These are phyloP conservation scores for Gillenia trifoliata DNA, from an alignment of 306 rosid species.

Conservation along the genomic window DNA sequence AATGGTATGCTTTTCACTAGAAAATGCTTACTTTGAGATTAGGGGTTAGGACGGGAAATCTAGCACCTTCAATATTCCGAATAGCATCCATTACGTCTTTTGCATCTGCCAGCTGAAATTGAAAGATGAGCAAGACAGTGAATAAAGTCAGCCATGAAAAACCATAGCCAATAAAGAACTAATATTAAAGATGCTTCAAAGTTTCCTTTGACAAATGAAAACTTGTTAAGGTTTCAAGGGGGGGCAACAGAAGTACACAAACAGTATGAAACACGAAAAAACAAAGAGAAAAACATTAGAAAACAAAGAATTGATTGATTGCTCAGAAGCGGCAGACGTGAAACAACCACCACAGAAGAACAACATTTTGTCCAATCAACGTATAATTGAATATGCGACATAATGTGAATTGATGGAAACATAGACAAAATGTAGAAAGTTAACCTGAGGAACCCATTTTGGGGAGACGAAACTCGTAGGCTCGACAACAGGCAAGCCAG, in stretches of 20 bases:
- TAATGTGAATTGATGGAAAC: not conserved
- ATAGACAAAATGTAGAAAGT: too few species aligned
- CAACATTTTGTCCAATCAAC: not conserved
- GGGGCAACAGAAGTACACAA: not conserved
- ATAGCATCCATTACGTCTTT: constrained; percentile 74
- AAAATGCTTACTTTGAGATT: constrained; percentile 65
- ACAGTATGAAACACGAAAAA: too few species aligned
- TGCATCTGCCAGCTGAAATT: constrained; percentile 80
- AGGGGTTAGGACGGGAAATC: constrained; percentile 82
- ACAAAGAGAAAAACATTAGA: not conserved
- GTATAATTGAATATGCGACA: not conserved
- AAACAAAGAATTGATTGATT: not conserved
- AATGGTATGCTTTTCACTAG: not conserved
- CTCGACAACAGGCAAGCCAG: constrained; percentile 78
- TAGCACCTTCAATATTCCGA: constrained; percentile 58
- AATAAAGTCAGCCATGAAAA: not conserved
- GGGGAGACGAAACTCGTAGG: constrained; percentile 96
- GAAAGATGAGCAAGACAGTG: not conserved
- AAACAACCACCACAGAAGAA: too few species aligned
- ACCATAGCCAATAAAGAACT: not conserved
- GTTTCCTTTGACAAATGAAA: not conserved
- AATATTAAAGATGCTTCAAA: not conserved
- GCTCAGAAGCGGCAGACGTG: not conserved
- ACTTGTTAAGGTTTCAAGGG: not conserved
- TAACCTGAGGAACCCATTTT: constrained; percentile 95